Percentiles rank a stretch among this genome's conserved stretches.
Conservation (phyloP, 2,329 filamentous ascomycete species). For the Pyrenochaeta sp. region DNA sequence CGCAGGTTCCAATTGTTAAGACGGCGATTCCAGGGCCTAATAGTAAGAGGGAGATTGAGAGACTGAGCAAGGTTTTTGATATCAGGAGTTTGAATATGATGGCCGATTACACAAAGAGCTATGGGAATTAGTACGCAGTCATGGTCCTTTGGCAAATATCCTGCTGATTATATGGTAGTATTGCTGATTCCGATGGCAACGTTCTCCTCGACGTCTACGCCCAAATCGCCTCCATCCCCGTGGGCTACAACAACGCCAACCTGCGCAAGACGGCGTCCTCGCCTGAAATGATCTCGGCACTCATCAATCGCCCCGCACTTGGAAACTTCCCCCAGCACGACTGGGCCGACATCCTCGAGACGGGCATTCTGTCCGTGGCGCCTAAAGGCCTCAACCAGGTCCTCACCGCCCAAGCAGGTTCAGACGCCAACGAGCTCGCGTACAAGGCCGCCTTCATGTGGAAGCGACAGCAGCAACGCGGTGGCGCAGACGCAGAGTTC, state of each 20-base stretch:
- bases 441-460: slow-evolving; percentile 98
- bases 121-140: slow-evolving; percentile 73
- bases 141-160: neutral
- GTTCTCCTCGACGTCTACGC: slow-evolving; percentile 79
- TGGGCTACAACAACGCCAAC: slow-evolving; percentile 89
- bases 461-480: slow-evolving; percentile 80
- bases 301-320: slow-evolving; percentile 88
- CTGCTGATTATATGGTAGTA: slow-evolving; percentile 43
- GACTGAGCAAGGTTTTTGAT: slow-evolving; percentile 82
- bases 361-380: slow-evolving; percentile 81
- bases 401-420: slow-evolving; percentile 88
- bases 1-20: slow-evolving; percentile 60
- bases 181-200: slow-evolving; percentile 75
- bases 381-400: slow-evolving; percentile 86
- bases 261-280: slow-evolving; percentile 74
- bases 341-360: slow-evolving; percentile 81
- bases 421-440: slow-evolving; percentile 91
- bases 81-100: slow-evolving; percentile 78
- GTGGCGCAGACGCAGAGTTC: slow-evolving; percentile 79
- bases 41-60: slow-evolving; percentile 71
- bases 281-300: slow-evolving; percentile 77
- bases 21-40: slow-evolving; percentile 77
- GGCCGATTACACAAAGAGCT: slow-evolving; percentile 47
- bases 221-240: slow-evolving; percentile 90
- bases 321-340: slow-evolving; percentile 90